These are phyloP conservation scores for Odontarrhena argentea DNA, from an alignment of 345 rosid species.

Conservation along the genomic window DNA sequence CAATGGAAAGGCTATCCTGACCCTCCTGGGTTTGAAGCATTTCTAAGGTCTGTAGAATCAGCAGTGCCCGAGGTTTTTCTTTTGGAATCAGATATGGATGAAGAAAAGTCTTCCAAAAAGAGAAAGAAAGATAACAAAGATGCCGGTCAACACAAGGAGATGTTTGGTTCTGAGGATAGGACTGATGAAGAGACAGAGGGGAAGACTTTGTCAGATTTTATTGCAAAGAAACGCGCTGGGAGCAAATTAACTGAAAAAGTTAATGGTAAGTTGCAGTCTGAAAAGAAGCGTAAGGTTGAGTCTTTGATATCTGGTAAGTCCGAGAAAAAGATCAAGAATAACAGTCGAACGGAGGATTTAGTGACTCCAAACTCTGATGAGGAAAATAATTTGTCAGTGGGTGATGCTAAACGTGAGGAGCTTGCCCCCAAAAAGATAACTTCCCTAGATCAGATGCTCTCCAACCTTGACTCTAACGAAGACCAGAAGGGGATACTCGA, in stretches of 20 bases:
- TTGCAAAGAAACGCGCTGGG: conserved; percentile 40
- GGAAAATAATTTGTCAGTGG: conserved; percentile 26
- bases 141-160: conserved; percentile 36
- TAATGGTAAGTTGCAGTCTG: conserved; percentile 34
- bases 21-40: conserved; percentile 48
- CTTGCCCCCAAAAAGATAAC: conserved; percentile 27
- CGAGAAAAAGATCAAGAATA: conserved; percentile 30
- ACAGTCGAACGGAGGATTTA: conserved; percentile 19
- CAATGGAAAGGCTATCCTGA: conserved; percentile 55
- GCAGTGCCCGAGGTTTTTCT: conserved; percentile 39
- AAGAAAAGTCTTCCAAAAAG: conserved; percentile 19
- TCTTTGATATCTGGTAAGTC: conserved; percentile 35
- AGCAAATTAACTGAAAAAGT: conserved; percentile 20
- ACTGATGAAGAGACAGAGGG: conserved; percentile 40
- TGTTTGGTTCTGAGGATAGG: conserved; percentile 29
- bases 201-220: conserved; percentile 50
- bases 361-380: conserved; percentile 29
- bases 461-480: conserved; percentile 13
- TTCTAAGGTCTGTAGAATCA: conserved; percentile 41
- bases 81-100: conserved; percentile 22
- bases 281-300: conserved; percentile 47
- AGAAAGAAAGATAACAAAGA: conserved; percentile 38
- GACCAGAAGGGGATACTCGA: not conserved
- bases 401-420: conserved; percentile 10
- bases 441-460: conserved; percentile 42